These are phyloP conservation scores for Paraphaeosphaeria sporulosa DNA, from an alignment of 2,329 filamentous ascomycete genomes.

Conservation along the genomic window DNA sequence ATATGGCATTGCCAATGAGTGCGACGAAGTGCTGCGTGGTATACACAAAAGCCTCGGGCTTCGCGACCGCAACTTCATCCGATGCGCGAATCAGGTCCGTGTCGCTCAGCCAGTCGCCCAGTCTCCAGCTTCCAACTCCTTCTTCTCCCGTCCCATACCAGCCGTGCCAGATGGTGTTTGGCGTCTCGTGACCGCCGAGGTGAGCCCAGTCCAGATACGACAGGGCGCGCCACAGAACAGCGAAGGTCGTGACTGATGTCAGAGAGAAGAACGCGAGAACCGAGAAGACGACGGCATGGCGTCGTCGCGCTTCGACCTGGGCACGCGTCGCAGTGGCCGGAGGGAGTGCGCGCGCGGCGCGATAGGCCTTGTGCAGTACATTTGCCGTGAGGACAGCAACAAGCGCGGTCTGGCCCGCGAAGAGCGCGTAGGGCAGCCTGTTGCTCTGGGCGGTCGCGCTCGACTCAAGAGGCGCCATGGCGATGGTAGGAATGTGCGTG, in stretches of 20 bases:
- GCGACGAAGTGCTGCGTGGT: constrained; percentile 67
- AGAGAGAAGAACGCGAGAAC: constrained; percentile 58
- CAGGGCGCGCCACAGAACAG: constrained; percentile 53
- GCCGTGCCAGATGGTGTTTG: constrained; percentile 50
- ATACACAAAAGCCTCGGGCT: constrained; percentile 67
- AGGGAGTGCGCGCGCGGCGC: constrained; percentile 42
- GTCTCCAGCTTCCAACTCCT: constrained; percentile 43
- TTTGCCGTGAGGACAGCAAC: constrained; percentile 40
- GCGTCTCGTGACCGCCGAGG: constrained; percentile 49
- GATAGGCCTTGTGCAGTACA: constrained; percentile 39
- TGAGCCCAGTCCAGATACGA: constrained; percentile 62
- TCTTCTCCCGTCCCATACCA: constrained; percentile 50
- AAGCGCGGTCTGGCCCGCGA: constrained; percentile 40
- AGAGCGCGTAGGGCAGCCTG: constrained; percentile 40
- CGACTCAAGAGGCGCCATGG: constrained; percentile 48
- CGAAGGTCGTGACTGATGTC: constrained; percentile 54
- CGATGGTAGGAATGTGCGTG: constrained; percentile 4
- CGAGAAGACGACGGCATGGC: constrained; percentile 50
- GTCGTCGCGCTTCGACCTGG: constrained; percentile 39
- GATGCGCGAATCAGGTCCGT: constrained; percentile 61
- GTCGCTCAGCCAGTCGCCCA: constrained; percentile 63
- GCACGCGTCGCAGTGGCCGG: constrained; percentile 44
- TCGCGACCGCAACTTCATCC: constrained; percentile 63
- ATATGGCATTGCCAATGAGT: constrained; percentile 62
- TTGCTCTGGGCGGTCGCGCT: constrained; percentile 41